Evolutionary conservation across 2,329 filamentous ascomycete genomes (phyloP).

Genomic region (Aspergillus sojae): DNA sequence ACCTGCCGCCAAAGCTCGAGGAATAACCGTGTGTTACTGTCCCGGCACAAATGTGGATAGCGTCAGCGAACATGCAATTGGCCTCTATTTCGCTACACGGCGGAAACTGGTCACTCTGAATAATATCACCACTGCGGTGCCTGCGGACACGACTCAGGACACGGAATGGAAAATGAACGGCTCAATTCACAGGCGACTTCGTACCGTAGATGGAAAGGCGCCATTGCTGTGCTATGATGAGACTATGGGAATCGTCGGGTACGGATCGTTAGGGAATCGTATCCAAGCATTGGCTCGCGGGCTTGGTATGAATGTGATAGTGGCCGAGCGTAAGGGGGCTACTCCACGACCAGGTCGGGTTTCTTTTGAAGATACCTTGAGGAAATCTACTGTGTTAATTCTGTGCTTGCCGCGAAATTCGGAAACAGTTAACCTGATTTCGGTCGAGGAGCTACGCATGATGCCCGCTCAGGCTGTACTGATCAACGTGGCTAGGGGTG

Average conservation of each 20-base stretch:
- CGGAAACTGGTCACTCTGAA: slow-evolving; percentile 45
- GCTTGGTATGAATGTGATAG: slow-evolving; percentile 52
- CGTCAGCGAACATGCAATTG: slow-evolving; percentile 55
- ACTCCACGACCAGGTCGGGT: slow-evolving; percentile 20
- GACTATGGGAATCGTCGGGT: slow-evolving; percentile 52
- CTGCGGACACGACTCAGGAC: neutral
- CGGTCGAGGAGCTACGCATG: slow-evolving; percentile 41
- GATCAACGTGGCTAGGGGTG: slow-evolving; percentile 54
- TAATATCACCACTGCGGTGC: slow-evolving; percentile 9
- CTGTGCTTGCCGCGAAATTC: slow-evolving; percentile 31
- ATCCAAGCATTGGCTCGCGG: slow-evolving; percentile 37
- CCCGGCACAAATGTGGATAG: slow-evolving; percentile 51
- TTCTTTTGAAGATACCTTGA: slow-evolving; percentile 34
- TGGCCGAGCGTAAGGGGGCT: slow-evolving; percentile 50
- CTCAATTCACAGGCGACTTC: slow-evolving; percentile 1
- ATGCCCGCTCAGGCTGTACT: slow-evolving; percentile 47
- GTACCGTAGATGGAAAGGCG: slow-evolving; percentile 29
- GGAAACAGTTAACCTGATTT: slow-evolving; percentile 36
- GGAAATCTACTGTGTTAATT: slow-evolving; percentile 31
- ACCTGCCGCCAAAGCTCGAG: slow-evolving; percentile 42
- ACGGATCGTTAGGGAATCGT: slow-evolving; percentile 49
- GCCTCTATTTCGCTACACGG: slow-evolving; percentile 52
- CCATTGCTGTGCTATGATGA: slow-evolving; percentile 52
- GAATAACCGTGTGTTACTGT: slow-evolving; percentile 50
- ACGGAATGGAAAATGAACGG: neutral